A percentile compares a stretch with the other conserved stretches of the same genome.
These are phyloP conservation scores for Thuja plicata DNA, from an alignment of 83 land plant species.

Conservation along the genomic window DNA sequence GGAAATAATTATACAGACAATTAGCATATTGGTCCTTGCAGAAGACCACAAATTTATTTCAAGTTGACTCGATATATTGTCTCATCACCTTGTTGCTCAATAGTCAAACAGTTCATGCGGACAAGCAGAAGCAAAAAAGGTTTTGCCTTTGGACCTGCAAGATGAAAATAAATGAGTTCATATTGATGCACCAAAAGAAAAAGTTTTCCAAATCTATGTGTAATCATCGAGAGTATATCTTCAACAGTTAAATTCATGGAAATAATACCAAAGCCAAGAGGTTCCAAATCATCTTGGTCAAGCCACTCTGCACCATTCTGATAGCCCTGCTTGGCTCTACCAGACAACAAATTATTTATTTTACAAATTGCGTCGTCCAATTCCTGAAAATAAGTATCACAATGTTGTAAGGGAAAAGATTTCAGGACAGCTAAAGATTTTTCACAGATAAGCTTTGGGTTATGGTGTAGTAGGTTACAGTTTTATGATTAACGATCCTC, in stretches of 20 bases:
- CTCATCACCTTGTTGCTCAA: conserved; percentile 7
- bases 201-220: neutral
- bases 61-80: conserved; percentile 6
- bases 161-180: neutral
- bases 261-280: conserved; percentile 13
- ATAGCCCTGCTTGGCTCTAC: neutral
- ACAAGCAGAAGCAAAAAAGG: conserved; percentile 14
- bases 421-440: neutral
- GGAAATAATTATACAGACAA: neutral
- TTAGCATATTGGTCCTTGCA: neutral
- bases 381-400: neutral
- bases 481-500: neutral
- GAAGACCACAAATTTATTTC: neutral
- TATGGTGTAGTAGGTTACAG: neutral
- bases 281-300: conserved; percentile 11
- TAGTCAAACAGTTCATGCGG: conserved; percentile 13
- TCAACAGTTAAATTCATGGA: neutral
- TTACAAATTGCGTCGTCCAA: conserved; percentile 4
- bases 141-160: conserved; percentile 10
- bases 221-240: neutral
- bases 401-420: neutral
- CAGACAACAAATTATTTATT: neutral
- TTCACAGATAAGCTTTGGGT: neutral
- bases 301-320: neutral
- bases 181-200: neutral